These are phyloP conservation scores for Dentipellis sp. DNA, from an alignment of 768 basidiomycete genomes.

Conservation along the genomic window DNA sequence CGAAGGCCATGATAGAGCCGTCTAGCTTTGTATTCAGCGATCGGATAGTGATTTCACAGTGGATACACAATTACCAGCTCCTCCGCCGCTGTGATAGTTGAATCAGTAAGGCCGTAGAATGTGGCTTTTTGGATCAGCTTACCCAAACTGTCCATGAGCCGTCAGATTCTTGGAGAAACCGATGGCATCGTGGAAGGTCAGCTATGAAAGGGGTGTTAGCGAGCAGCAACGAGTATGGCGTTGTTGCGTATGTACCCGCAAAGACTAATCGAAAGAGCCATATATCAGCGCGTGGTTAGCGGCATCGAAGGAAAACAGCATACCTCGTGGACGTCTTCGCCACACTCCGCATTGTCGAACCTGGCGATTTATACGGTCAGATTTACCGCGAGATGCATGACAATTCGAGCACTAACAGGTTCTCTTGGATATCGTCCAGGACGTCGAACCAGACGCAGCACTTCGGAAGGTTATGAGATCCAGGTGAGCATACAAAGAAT, in stretches of 20 bases:
- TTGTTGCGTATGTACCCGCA: conserved; percentile 1
- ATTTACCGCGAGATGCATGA: too few species aligned
- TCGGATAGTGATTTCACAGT: neutral
- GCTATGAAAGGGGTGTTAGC: neutral
- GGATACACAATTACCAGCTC: conserved; percentile 8
- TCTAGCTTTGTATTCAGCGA: neutral
- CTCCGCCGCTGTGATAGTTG: conserved; percentile 8
- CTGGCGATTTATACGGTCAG: too few species aligned
- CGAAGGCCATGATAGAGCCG: conserved; percentile 18
- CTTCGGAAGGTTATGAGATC: neutral
- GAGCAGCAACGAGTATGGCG: neutral
- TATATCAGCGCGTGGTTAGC: too few species aligned
- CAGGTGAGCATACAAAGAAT: neutral
- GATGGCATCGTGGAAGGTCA: conserved; percentile 21
- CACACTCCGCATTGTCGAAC: conserved; percentile 26
- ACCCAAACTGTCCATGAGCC: conserved; percentile 10
- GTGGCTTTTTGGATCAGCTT: neutral
- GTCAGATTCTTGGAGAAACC: conserved; percentile 10
- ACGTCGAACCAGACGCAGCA: conserved; percentile 34
- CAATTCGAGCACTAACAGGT: conserved; percentile 15
- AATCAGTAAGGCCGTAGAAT: too few species aligned
- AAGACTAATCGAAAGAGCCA: neutral
- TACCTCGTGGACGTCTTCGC: conserved; percentile 2
- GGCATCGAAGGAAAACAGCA: neutral
- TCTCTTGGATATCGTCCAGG: conserved; percentile 28